phyloP scores from a whole-genome alignment of 768 basidiomycete genomes.

The Clavulina sp. region DNA sequence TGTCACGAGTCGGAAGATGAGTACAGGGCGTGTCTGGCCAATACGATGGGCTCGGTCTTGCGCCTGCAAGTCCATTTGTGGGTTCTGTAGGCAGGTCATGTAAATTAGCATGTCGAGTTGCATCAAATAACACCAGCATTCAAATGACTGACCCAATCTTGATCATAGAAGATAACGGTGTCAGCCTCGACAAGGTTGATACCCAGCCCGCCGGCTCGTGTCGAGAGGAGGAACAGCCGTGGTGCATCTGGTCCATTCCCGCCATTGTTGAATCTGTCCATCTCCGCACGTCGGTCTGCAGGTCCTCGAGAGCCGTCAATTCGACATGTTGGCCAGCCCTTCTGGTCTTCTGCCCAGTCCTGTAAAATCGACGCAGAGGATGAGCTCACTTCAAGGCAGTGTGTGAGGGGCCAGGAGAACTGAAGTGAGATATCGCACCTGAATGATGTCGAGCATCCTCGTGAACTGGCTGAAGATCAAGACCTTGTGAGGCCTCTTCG shows the following conservation, averaged over 20 bases:
- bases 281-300: conserved; percentile 65
- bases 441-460: conserved; percentile 88
- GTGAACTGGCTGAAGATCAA: conserved; percentile 63
- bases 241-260: conserved; percentile 48
- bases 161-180: conserved; percentile 88
- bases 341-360: conserved; percentile 80
- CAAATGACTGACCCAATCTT: conserved; percentile 51
- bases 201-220: conserved; percentile 62
- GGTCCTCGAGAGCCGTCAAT: conserved; percentile 82
- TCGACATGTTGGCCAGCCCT: conserved; percentile 70
- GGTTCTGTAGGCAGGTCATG: conserved; percentile 37
- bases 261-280: conserved; percentile 65
- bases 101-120: neutral
- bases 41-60: conserved; percentile 93
- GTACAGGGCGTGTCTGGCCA: conserved; percentile 79
- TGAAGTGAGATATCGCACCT: conserved; percentile 30
- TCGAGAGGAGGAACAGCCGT: conserved; percentile 60
- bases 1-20: conserved; percentile 75
- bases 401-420: conserved; percentile 1
- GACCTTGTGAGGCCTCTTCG: conserved; percentile 23
- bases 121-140: neutral
- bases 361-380: conserved; percentile 38
- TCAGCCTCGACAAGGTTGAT: conserved; percentile 71
- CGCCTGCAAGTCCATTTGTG: conserved; percentile 93
- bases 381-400: neutral